Evolutionary conservation across 2,329 filamentous ascomycete species (phyloP).

Genomic region (Pseudogymnoascus destructans): DNA sequence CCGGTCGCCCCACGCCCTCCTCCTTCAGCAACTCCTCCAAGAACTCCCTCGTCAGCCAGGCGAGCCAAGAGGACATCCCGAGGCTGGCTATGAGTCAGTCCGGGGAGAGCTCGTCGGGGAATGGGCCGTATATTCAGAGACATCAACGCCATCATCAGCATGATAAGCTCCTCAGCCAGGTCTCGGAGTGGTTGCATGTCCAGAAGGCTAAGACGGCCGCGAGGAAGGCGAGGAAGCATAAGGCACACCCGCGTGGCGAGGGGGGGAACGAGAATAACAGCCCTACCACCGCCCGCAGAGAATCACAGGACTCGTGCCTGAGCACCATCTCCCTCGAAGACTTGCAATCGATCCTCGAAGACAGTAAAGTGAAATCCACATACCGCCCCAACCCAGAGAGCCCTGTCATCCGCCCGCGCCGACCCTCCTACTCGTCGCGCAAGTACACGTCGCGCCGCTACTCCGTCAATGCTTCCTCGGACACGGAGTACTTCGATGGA

Average conservation of each 20-base stretch:
- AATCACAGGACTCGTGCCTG: conserved; percentile 52
- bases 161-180: conserved; percentile 54
- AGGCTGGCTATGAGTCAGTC: conserved; percentile 13
- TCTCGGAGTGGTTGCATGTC: conserved; percentile 70
- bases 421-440: conserved; percentile 14
- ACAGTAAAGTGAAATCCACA: conserved; percentile 24
- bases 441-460: conserved; percentile 13
- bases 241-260: conserved; percentile 13
- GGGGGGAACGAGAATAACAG: conserved; percentile 13
- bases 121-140: background rate
- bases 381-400: conserved; percentile 27
- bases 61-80: conserved; percentile 19
- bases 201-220: conserved; percentile 57
- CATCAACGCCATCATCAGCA: conserved; percentile 23
- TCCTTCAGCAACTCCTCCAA: conserved; percentile 30
- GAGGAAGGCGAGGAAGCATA: conserved; percentile 37
- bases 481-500: conserved; percentile 74
- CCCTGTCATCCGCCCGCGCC: conserved; percentile 16
- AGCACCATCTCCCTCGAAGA: conserved; percentile 64
- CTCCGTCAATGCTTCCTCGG: conserved; percentile 46
- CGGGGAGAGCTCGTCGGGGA: conserved; percentile 17
- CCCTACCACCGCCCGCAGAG: conserved; percentile 27
- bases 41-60: conserved; percentile 32
- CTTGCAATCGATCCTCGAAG: conserved; percentile 65
- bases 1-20: conserved; percentile 14